Percentiles rank a stretch among this genome's conserved stretches.
Evolutionary conservation across 306 rosid genomes (phyloP).

Genomic region (Cucurbita pepo): DNA sequence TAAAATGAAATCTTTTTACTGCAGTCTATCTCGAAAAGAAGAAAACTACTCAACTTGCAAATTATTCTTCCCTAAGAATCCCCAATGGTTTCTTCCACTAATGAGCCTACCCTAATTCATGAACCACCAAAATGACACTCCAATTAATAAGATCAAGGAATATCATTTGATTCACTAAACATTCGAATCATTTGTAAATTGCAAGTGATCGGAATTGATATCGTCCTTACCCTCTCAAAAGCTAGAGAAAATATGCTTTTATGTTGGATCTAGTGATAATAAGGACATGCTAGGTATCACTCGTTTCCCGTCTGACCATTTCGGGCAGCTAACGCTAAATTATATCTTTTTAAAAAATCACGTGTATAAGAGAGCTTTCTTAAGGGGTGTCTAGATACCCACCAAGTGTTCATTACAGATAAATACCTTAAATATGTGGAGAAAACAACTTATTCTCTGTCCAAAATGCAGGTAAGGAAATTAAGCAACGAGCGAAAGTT

Average conservation of each 20-base stretch:
- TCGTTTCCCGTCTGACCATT: neutral
- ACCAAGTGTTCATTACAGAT: too few relatives aligned
- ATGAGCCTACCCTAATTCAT: neutral
- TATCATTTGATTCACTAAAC: neutral
- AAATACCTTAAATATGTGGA: too few relatives aligned
- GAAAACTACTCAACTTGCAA: neutral
- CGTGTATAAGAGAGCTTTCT: neutral
- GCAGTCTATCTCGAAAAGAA: neutral
- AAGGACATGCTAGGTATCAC: neutral
- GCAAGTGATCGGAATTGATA: neutral
- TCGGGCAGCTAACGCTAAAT: neutral
- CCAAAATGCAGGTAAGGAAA: neutral
- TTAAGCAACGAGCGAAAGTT: neutral
- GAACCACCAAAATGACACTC: neutral
- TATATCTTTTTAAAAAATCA: neutral
- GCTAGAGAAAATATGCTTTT: neutral
- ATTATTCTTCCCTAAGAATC: neutral
- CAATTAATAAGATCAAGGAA: neutral
- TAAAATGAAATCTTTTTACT: neutral
- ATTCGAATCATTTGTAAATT: neutral
- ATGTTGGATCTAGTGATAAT: neutral
- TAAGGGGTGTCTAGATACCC: neutral
- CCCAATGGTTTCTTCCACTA: neutral
- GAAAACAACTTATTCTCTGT: neutral
- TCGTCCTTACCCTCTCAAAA: neutral